These are phyloP conservation scores for Mucor irregularis DNA, from an alignment of 371 early-diverging fungal genomes.

Conservation along the genomic window DNA sequence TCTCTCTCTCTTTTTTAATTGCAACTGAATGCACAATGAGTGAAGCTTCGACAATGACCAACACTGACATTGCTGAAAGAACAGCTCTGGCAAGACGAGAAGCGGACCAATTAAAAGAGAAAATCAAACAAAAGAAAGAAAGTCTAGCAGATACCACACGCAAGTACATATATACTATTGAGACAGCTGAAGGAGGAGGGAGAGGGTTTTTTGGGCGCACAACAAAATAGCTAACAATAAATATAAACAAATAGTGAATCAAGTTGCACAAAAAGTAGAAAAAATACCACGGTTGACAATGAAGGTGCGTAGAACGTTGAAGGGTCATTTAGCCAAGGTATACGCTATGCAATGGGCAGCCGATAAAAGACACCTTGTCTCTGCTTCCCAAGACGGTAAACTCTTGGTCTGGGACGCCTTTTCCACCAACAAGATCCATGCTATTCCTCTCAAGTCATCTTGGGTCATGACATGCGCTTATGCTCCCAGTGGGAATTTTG, in stretches of 20 bases:
- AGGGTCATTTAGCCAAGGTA: conserved; percentile 97
- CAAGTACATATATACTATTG: conserved; percentile 67
- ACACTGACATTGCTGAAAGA: conserved; percentile 91
- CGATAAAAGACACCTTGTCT: conserved; percentile 92
- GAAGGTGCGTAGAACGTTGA: conserved; percentile 92
- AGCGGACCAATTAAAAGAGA: conserved; percentile 93
- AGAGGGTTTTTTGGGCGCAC: too few species aligned
- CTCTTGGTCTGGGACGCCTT: conserved; percentile 98
- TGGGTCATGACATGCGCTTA: conserved; percentile 99
- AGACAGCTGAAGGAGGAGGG: too few species aligned
- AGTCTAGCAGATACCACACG: conserved; percentile 92
- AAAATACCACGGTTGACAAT: conserved; percentile 90
- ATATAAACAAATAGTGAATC: conserved; percentile 15
- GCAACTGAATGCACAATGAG: background rate
- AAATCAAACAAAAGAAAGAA: conserved; percentile 91
- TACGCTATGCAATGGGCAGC: conserved; percentile 99
- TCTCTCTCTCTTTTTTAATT: background rate
- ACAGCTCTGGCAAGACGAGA: conserved; percentile 91
- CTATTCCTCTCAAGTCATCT: conserved; percentile 97
- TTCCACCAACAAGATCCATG: conserved; percentile 96
- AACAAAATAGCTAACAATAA: background rate
- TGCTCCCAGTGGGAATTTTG: conserved; percentile 94
- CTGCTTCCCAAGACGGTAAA: conserved; percentile 98
- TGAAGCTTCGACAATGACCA: conserved; percentile 21
- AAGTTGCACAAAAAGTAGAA: conserved; percentile 66